Evolutionary conservation across 495 filamentous ascomycete species (phyloP), one percentile per base, ranked within the genome.

Genomic region (Hypoxylon fragiforme): DNA sequence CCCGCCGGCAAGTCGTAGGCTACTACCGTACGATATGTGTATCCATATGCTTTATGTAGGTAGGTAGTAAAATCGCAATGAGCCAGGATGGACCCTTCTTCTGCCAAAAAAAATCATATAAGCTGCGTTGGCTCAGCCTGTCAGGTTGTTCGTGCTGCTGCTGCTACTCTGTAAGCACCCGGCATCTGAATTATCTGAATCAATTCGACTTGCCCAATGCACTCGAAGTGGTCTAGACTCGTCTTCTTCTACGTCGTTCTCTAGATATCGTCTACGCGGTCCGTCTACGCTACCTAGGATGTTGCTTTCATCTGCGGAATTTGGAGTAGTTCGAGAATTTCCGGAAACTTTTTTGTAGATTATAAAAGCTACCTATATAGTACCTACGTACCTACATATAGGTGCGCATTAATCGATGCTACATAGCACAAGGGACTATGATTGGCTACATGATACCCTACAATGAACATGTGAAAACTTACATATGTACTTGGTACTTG

Each of bases 301-400:
- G 31, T 45, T 12, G 26, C 20, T 50, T 54, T 41, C 57, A 61
- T 46, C 57, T 61, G 57, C 57, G 46, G 46, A 61, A 61, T 55
- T 61, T 61, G 57, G 57, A 61, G 57, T 54, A 39, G 35, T 28
- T 52, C 28, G 46, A 47, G 45, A 55, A 61, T 14, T 30, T 42
- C 41, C 57, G 50, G 57, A 47, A 55, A 13, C 44, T 50, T 43
- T 44, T 43, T 35, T 19, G 24, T 21, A 12, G 24, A 28, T 28
- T 28, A 28, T 9, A 28, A 9, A 28, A n/a, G n/a, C n/a, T n/a
- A n/a, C n/a, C n/a, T 44, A 18, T 32, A 40, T 32, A 39, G 38
- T 56, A 44, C 41, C 41, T 45, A 44, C 24, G 13, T 32, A 38
- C 7, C 21, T 31, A 21, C 18, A 14, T 44, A 37, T 44, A 49